Evolutionary conservation across 1,284 basidiomycete species (phyloP).

Genomic region (Paramarasmius palmivorus): DNA sequence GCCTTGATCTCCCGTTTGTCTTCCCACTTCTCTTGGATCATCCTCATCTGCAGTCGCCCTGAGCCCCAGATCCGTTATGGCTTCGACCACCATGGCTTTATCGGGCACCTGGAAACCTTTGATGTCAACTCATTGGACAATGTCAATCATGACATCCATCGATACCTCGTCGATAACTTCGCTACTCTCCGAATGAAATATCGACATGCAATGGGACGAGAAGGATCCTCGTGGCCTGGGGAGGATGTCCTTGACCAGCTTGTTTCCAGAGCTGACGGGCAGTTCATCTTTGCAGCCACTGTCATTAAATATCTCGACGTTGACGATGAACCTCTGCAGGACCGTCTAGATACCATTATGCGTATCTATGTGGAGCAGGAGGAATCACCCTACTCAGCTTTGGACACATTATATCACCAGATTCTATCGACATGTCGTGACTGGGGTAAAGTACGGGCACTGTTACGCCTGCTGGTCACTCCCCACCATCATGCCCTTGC

Average conservation of each 20-base stretch:
- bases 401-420: not conserved
- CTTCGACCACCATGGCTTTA: not conserved
- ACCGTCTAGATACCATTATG: not conserved
- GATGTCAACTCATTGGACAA: not conserved
- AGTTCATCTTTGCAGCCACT: constrained; percentile 1
- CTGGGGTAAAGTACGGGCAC: no score
- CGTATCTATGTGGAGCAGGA: not conserved
- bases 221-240: not conserved
- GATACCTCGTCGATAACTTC: not conserved
- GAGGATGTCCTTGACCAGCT: not conserved
- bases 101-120: not conserved
- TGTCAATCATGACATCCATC: not conserved
- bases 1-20: no score
- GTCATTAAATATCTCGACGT: not conserved
- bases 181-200: not conserved
- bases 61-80: not conserved
- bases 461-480: no score
- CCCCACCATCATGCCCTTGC: no score
- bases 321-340: not conserved
- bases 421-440: not conserved
- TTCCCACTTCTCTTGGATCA: no score
- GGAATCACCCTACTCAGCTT: not conserved
- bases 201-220: no score
- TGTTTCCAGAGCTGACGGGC: not conserved
- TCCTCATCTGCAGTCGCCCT: constrained; percentile 1